These are phyloP conservation scores for Aspergillus sclerotialis DNA, from an alignment of 2,329 filamentous ascomycete species.

Conservation along the genomic window DNA sequence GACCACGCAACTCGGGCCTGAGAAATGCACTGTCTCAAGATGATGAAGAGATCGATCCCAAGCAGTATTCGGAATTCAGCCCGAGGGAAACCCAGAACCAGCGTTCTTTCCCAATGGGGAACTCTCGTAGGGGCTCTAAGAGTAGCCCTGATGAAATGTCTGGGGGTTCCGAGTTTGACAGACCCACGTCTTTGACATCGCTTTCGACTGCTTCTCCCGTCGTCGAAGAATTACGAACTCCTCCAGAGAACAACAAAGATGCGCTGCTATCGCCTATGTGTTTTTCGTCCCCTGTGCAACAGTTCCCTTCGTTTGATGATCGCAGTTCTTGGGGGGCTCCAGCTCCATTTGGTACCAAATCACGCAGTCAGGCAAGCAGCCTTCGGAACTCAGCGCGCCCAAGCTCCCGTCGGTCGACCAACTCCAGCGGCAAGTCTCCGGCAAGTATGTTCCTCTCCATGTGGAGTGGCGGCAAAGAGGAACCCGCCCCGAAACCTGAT, in stretches of 20 bases:
- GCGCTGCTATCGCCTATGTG: conserved; percentile 32
- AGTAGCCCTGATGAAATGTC: conserved; percentile 16
- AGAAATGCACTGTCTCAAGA: conserved; percentile 30
- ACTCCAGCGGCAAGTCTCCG: conserved; percentile 48
- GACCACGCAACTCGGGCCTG: conserved; percentile 27
- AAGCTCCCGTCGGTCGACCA: conserved; percentile 42
- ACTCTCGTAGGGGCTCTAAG: conserved; percentile 15
- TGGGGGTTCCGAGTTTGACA: conserved; percentile 24
- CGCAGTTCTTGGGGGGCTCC: conserved; percentile 33
- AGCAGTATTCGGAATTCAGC: conserved; percentile 14
- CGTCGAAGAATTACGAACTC: conserved; percentile 35
- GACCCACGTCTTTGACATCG: conserved; percentile 38
- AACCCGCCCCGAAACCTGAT: conserved; percentile 47
- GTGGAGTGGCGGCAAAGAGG: conserved; percentile 40
- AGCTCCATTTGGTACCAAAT: conserved; percentile 29
- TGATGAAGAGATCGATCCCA: conserved; percentile 14
- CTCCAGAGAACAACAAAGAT: conserved; percentile 30
- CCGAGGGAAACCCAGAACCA: conserved; percentile 15
- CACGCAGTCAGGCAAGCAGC: conserved; percentile 27
- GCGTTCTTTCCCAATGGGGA: conserved; percentile 20
- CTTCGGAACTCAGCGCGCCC: conserved; percentile 27
- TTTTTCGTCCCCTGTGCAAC: conserved; percentile 29
- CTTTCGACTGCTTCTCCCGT: conserved; percentile 36
- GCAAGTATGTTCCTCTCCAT: conserved; percentile 53
- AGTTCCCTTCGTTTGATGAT: conserved; percentile 33